Evolutionary conservation across 331 rosid species (phyloP), one percentile per base, ranked within the genome.

Genomic region (Stylosanthes scabra): DNA sequence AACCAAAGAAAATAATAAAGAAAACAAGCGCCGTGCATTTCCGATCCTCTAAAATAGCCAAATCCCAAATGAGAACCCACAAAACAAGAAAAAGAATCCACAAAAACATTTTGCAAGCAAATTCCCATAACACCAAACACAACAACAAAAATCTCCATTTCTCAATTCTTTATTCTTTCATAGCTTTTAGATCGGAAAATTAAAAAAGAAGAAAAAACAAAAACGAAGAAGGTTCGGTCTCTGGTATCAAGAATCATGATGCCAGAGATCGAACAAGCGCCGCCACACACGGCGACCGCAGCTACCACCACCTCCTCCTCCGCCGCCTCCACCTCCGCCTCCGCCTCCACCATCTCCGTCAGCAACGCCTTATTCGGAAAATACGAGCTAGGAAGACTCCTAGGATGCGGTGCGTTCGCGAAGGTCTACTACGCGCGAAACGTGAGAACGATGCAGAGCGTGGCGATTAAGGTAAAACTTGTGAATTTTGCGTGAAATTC

Each of bases 341-440:
- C 67, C 37, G 5, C 37, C 5, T 3, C 5, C 37, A 31, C 37
- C 37, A 31, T 5, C 37, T 31, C 37, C 75, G 46, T 20, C 25
- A 20, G 25, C 25, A 20, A 20, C 25, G 25, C 67, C 3, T 56
- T 83, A 11, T 83, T 83, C 55, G 78, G 63, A 0, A 83, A 83
- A 58, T 83, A 83, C 54, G 87, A 80, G 15, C 46, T 80, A 1
- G 82, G 82, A 0, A 80, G 52, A 15, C 82, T 83, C 4, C 54
- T 83, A 0, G 87, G 87, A 1, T 80, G 84, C 57, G 84, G 84
- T 1, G 87, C 87, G 7, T 83, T 80, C 29, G 82, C 87, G 8
- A 83, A 83, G 75, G 84, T 83, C 0, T 83, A 83, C 54, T 51
- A 72, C 63, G 87, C 77, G 9, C 74, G 82, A 4, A 72, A 80